A percentile compares a stretch with the other conserved stretches of the same genome.
These are phyloP conservation scores for Orbilia oligospora DNA, from an alignment of 2,329 filamentous ascomycete species.

Conservation along the genomic window DNA sequence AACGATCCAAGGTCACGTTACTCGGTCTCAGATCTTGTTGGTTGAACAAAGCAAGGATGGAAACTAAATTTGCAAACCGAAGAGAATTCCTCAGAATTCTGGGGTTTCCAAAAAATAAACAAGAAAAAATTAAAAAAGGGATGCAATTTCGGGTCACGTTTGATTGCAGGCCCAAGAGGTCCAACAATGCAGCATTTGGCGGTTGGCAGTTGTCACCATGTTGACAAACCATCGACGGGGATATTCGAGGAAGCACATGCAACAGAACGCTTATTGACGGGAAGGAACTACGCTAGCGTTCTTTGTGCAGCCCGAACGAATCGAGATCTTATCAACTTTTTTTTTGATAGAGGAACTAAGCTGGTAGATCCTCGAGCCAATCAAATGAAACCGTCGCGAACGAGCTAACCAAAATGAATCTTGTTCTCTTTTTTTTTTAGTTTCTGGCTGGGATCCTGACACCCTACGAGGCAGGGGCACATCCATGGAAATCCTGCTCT, in stretches of 20 bases:
- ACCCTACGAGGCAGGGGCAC: conserved; percentile 35
- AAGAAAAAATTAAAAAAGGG: too few species aligned
- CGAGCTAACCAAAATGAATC: conserved; percentile 43
- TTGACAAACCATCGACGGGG: conserved; percentile 30
- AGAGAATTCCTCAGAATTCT: conserved; percentile 8
- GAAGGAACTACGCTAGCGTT: conserved; percentile 11
- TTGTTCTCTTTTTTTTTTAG: conserved; percentile 17
- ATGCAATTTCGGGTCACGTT: conserved; percentile 19
- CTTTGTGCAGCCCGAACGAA: conserved; percentile 20
- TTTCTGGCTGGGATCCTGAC: conserved; percentile 37
- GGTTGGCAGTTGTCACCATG: conserved; percentile 19
- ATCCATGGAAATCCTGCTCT: conserved; percentile 56
- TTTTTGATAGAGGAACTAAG: conserved; percentile 42
- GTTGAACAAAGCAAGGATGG: conserved; percentile 13
- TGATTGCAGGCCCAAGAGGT: background rate
- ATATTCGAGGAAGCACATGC: conserved; percentile 21
- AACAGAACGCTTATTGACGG: conserved; percentile 51
- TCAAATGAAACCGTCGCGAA: conserved; percentile 58
- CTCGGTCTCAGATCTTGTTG: conserved; percentile 16
- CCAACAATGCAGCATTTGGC: conserved; percentile 1
- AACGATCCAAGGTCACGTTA: conserved; percentile 37
- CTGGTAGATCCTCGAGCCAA: conserved; percentile 46
- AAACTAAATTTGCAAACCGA: conserved; percentile 3
- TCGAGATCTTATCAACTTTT: conserved; percentile 44
- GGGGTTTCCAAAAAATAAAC: too few species aligned